phyloP scores from a whole-genome alignment of 257 asterid species.

The Vinca minor region DNA sequence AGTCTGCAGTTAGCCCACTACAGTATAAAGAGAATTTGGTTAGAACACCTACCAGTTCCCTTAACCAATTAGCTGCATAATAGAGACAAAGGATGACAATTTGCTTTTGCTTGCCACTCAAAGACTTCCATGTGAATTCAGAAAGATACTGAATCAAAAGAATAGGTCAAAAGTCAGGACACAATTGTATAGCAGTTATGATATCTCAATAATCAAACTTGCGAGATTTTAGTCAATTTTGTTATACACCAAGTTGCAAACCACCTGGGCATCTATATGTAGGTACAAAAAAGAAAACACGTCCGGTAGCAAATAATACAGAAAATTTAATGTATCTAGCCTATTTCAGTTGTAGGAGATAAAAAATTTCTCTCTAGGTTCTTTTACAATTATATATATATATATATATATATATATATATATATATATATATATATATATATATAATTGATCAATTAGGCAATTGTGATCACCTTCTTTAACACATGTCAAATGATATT shows the following conservation, averaged over 20 bases:
- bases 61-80: conserved; percentile 81
- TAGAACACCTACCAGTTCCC: conserved; percentile 58
- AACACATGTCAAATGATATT: not conserved
- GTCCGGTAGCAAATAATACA: not conserved
- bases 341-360: not conserved
- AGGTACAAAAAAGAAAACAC: not conserved
- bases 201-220: not conserved
- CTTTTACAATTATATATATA: not conserved
- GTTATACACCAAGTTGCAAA: not conserved
- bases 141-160: conserved; percentile 48
- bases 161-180: conserved; percentile 23
- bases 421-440: too few species aligned
- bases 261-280: too few species aligned
- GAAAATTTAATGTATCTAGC: not conserved
- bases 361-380: not conserved
- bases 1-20: not conserved
- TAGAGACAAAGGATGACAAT: conserved; percentile 54
- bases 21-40: not conserved
- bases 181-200: conserved; percentile 13
- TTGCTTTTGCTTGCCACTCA: conserved; percentile 63
- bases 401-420: too few species aligned
- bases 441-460: too few species aligned
- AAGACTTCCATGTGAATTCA: conserved; percentile 44
- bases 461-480: not conserved
- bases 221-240: not conserved